These are phyloP conservation scores for Pseudogymnoascus destructans DNA, from an alignment of 2,329 filamentous ascomycete genomes.

Conservation along the genomic window DNA sequence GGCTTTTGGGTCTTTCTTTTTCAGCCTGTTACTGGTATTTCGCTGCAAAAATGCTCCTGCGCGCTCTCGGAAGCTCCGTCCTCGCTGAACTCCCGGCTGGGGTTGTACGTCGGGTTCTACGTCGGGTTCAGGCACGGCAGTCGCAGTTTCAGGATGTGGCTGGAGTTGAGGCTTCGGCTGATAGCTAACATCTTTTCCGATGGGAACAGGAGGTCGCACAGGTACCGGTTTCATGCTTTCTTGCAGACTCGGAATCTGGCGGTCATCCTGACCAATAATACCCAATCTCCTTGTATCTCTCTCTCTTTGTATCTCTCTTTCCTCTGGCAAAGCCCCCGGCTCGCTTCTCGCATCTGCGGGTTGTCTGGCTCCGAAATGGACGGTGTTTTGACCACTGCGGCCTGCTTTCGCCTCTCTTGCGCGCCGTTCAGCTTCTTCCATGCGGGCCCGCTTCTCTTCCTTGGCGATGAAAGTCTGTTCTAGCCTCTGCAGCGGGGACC, in stretches of 20 bases:
- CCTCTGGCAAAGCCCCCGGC: constrained; percentile 20
- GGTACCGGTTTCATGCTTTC: constrained; percentile 17
- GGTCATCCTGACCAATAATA: background rate
- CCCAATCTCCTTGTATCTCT: background rate
- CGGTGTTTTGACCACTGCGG: constrained; percentile 23
- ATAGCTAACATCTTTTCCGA: constrained; percentile 16
- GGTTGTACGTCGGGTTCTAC: too few species aligned
- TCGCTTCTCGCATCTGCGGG: constrained; percentile 21
- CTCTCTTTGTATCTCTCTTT: constrained; percentile 10
- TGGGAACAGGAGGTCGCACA: constrained; percentile 11
- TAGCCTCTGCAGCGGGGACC: constrained; percentile 84
- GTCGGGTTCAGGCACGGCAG: background rate
- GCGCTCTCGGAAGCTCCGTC: constrained; percentile 48
- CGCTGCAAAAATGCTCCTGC: constrained; percentile 30
- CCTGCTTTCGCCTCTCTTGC: constrained; percentile 40
- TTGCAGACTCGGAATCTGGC: constrained; percentile 14
- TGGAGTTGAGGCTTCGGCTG: background rate
- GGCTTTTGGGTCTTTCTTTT: constrained; percentile 31
- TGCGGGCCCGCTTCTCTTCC: constrained; percentile 79
- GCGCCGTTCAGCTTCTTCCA: constrained; percentile 67
- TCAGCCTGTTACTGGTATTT: constrained; percentile 44
- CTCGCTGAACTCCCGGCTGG: constrained; percentile 34
- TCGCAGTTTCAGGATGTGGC: background rate
- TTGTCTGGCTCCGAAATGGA: constrained; percentile 23
- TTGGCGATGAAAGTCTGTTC: constrained; percentile 91